These are phyloP conservation scores for Middelhovenomyces tepae DNA, from an alignment of 805 yeast genomes.

Conservation along the genomic window DNA sequence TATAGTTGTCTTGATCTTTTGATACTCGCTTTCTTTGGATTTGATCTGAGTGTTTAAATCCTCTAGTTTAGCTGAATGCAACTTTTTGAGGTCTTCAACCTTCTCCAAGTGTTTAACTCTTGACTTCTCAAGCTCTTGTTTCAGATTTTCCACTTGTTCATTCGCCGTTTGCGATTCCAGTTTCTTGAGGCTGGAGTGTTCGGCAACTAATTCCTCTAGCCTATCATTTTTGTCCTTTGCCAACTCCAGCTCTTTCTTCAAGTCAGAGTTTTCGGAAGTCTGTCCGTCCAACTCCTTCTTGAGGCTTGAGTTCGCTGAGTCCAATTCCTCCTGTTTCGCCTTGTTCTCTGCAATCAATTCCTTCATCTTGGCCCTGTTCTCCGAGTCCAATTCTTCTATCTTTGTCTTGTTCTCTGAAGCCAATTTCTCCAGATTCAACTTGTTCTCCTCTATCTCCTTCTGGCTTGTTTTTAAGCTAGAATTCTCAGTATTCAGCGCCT, in stretches of 20 bases:
- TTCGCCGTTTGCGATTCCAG: conserved; percentile 1
- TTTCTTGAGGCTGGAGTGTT: not conserved
- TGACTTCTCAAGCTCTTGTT: conserved; percentile 6
- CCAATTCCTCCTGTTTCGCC: conserved; percentile 4
- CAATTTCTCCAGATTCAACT: not conserved
- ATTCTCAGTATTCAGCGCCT: not conserved
- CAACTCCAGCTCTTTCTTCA: conserved; percentile 3
- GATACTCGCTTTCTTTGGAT: conserved; percentile 5
- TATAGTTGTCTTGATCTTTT: conserved; percentile 7
- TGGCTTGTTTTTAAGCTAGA: too few species aligned
- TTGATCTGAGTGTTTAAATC: conserved; percentile 9
- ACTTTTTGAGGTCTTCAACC: not conserved
- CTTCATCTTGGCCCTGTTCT: conserved; percentile 4
- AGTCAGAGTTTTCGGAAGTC: conserved; percentile 7
- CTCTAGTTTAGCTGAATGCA: conserved; percentile 5
- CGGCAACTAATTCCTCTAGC: not conserved
- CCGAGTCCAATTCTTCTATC: not conserved
- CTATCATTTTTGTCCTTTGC: not conserved
- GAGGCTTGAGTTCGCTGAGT: conserved; percentile 6
- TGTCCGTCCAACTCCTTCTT: conserved; percentile 1
- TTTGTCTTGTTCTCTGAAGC: not conserved
- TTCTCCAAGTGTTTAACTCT: conserved; percentile 3
- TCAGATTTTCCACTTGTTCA: conserved; percentile 3
- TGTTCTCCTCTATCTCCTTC: not conserved
- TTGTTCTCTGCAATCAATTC: conserved; percentile 1